These are phyloP conservation scores for Talinum fruticosum DNA, from an alignment of 148 eudicot genomes.

Conservation along the genomic window DNA sequence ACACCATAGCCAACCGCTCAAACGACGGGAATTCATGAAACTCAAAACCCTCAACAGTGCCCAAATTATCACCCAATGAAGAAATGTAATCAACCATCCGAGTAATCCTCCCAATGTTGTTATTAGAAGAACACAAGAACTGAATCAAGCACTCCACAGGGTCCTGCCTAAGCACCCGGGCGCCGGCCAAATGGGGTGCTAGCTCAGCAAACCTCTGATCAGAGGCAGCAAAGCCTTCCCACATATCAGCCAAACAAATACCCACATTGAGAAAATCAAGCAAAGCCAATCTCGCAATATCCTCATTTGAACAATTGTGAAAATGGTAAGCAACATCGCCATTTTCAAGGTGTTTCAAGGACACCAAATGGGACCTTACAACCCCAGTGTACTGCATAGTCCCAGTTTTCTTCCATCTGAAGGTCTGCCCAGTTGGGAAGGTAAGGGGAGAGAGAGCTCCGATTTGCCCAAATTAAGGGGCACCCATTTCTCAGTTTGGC, in stretches of 20 bases:
- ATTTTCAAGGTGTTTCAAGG: slow-evolving; percentile 59
- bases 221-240: slow-evolving; percentile 56
- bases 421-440: slow-evolving; percentile 96
- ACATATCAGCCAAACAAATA: slow-evolving; percentile 57
- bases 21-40: slow-evolving; percentile 67
- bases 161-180: slow-evolving; percentile 88
- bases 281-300: slow-evolving; percentile 42
- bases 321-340: slow-evolving; percentile 51
- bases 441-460: slow-evolving; percentile 76
- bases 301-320: slow-evolving; percentile 30
- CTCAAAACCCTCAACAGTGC: slow-evolving; percentile 61
- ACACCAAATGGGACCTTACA: slow-evolving; percentile 63
- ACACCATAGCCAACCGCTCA: slow-evolving; percentile 53
- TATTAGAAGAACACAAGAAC: slow-evolving; percentile 84
- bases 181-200: slow-evolving; percentile 63
- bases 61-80: slow-evolving; percentile 54
- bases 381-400: slow-evolving; percentile 67
- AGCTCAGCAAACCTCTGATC: slow-evolving; percentile 69
- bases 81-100: slow-evolving; percentile 84
- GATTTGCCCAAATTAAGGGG: slow-evolving; percentile 65
- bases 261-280: slow-evolving; percentile 77
- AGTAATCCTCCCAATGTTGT: slow-evolving; percentile 80
- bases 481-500: slow-evolving; percentile 43
- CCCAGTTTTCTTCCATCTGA: slow-evolving; percentile 82
- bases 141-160: slow-evolving; percentile 87